These are phyloP conservation scores for Leccinum boreale DNA, from an alignment of 768 basidiomycete genomes.

Conservation along the genomic window DNA sequence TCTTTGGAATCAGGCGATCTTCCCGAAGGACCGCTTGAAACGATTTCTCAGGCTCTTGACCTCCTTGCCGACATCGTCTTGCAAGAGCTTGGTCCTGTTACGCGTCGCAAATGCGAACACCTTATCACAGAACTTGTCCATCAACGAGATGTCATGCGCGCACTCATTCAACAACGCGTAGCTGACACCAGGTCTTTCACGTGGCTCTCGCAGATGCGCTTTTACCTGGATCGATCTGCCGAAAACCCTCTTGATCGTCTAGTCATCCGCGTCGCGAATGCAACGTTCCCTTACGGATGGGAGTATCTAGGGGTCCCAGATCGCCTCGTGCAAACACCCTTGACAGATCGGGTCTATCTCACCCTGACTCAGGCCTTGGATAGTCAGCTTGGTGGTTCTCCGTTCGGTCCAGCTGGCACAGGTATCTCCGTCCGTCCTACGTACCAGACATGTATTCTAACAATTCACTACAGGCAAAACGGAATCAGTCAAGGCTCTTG, in stretches of 20 bases:
- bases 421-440: slow-evolving; percentile 42
- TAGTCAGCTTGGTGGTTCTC: slow-evolving; percentile 93
- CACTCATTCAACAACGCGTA: slow-evolving; percentile 65
- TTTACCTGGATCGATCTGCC: slow-evolving; percentile 75
- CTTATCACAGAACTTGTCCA: slow-evolving; percentile 98
- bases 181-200: slow-evolving; percentile 70
- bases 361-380: slow-evolving; percentile 95
- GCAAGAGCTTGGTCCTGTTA: slow-evolving; percentile 81
- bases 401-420: slow-evolving; percentile 98
- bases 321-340: slow-evolving; percentile 94
- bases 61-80: slow-evolving; percentile 96
- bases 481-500: slow-evolving; percentile 98
- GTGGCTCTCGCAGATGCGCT: slow-evolving; percentile 99
- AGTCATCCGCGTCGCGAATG: slow-evolving; percentile 82
- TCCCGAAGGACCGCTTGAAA: slow-evolving; percentile 67
- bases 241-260: slow-evolving; percentile 80
- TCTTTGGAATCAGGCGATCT: slow-evolving; percentile 54
- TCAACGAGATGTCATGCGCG: slow-evolving; percentile 90
- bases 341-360: slow-evolving; percentile 95
- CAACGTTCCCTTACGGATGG: slow-evolving; percentile 95
- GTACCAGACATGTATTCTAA: not conserved
- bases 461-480: slow-evolving; percentile 71
- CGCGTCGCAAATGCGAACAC: slow-evolving; percentile 98
- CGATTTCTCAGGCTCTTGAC: slow-evolving; percentile 80
- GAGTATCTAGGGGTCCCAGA: slow-evolving; percentile 98